phyloP scores from a whole-genome alignment of 2,329 filamentous ascomycete genomes.

The Balansia obtecta region DNA sequence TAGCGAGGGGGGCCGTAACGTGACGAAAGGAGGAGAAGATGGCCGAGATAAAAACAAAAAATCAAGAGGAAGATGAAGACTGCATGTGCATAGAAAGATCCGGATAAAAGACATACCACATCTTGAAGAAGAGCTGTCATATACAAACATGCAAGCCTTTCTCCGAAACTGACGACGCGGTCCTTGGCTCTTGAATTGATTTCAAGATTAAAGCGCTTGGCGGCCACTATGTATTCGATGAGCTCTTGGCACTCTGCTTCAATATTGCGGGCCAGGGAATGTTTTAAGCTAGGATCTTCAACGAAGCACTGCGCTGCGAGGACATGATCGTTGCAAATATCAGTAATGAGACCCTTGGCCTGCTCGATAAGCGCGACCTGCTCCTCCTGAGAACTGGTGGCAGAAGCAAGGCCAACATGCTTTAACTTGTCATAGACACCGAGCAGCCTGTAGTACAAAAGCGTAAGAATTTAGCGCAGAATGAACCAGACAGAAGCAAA shows the following conservation, averaged over 20 bases:
- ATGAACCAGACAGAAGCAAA: neutral
- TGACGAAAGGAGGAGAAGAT: neutral
- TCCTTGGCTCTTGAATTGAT: conserved; percentile 71
- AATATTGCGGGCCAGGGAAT: conserved; percentile 52
- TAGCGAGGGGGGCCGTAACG: neutral
- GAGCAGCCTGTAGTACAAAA: conserved; percentile 31
- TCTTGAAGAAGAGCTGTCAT: conserved; percentile 79
- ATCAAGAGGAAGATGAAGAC: neutral
- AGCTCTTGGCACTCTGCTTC: conserved; percentile 71
- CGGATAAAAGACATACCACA: conserved; percentile 29
- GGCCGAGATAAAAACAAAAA: neutral
- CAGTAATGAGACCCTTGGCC: conserved; percentile 64
- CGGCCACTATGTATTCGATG: conserved; percentile 56
- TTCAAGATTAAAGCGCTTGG: conserved; percentile 56
- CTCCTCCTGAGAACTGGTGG: conserved; percentile 37
- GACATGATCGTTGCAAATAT: conserved; percentile 74
- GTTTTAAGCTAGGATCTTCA: conserved; percentile 40
- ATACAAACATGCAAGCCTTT: conserved; percentile 88
- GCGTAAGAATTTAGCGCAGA: neutral
- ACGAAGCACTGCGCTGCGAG: conserved; percentile 55
- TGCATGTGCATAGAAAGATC: neutral
- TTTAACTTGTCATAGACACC: conserved; percentile 47
- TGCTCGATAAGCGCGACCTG: conserved; percentile 44
- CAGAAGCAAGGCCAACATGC: conserved; percentile 31
- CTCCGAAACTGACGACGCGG: conserved; percentile 85